Percentiles rank a stretch among this genome's conserved stretches.
Evolutionary conservation across 106 monocot species (phyloP).

Genomic region (Ottelia alismoides): DNA sequence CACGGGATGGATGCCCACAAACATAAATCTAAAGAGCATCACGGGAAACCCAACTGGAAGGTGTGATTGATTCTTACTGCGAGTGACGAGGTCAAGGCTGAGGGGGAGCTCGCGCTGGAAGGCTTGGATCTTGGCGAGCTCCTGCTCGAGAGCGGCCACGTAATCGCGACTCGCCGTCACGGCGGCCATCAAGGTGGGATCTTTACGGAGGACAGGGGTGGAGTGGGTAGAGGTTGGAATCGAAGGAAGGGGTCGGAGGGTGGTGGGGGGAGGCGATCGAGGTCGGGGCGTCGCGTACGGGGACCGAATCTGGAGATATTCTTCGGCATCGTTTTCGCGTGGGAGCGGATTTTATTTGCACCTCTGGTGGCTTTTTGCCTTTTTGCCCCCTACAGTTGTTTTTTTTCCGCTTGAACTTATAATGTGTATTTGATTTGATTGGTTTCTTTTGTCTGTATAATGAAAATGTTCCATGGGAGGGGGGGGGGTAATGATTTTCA

Average conservation of each 20-base stretch:
- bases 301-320: neutral
- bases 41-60: neutral
- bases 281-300: slow-evolving; percentile 28
- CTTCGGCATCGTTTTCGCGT: no score
- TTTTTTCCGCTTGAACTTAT: no score
- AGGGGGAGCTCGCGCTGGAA: slow-evolving; percentile 49
- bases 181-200: neutral
- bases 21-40: neutral
- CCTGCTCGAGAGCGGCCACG: slow-evolving; percentile 30
- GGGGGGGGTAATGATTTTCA: no score
- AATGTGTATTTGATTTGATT: no score
- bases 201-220: neutral
- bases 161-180: slow-evolving; percentile 1
- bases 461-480: no score
- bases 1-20: neutral
- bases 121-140: slow-evolving; percentile 34
- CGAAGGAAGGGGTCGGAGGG: neutral
- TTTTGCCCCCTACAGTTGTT: no score
- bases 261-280: slow-evolving; percentile 1
- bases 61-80: slow-evolving; percentile 5
- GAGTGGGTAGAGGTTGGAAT: neutral
- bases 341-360: no score
- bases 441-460: no score
- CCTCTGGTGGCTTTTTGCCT: no score
- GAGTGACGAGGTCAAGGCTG: slow-evolving; percentile 33